These are phyloP conservation scores for Pichia paraexigua DNA, from an alignment of 805 yeast species.

Conservation along the genomic window DNA sequence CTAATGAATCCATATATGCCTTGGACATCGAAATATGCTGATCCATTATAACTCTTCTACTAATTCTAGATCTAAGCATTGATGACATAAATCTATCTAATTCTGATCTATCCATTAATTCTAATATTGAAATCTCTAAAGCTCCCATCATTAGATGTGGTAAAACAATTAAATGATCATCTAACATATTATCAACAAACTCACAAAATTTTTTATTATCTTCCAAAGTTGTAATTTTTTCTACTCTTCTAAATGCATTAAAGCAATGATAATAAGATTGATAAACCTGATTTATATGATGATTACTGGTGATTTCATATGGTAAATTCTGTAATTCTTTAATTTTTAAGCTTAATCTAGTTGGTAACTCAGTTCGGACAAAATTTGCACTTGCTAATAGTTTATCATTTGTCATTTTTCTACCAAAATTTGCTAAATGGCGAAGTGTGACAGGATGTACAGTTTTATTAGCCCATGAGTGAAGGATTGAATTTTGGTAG, in stretches of 20 bases:
- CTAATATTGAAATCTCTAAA: slow-evolving; percentile 61
- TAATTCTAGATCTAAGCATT: slow-evolving; percentile 76
- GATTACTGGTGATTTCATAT: slow-evolving; percentile 75
- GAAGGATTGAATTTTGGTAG: slow-evolving; percentile 68
- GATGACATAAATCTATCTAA: slow-evolving; percentile 71
- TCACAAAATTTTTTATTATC: slow-evolving; percentile 72
- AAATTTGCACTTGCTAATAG: slow-evolving; percentile 80
- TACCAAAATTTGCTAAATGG: slow-evolving; percentile 86
- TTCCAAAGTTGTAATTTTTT: slow-evolving; percentile 55
- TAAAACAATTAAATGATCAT: slow-evolving; percentile 71
- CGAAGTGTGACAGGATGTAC: slow-evolving; percentile 89
- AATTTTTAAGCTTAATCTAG: slow-evolving; percentile 73
- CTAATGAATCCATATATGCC: slow-evolving; percentile 36
- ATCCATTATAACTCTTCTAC: slow-evolving; percentile 84
- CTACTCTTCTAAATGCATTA: slow-evolving; percentile 71
- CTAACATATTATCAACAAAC: slow-evolving; percentile 55
- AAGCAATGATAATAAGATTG: slow-evolving; percentile 81
- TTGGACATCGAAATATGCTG: slow-evolving; percentile 79
- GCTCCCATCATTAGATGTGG: slow-evolving; percentile 94
- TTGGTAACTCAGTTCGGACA: slow-evolving; percentile 77
- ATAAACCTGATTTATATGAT: slow-evolving; percentile 79
- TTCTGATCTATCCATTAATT: slow-evolving; percentile 48
- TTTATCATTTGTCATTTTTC: slow-evolving; percentile 65
- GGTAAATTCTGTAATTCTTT: slow-evolving; percentile 74
- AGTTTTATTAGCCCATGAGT: slow-evolving; percentile 50